Evolutionary conservation across 1,284 basidiomycete species (phyloP).

Genomic region (Thelephora terrestris): DNA sequence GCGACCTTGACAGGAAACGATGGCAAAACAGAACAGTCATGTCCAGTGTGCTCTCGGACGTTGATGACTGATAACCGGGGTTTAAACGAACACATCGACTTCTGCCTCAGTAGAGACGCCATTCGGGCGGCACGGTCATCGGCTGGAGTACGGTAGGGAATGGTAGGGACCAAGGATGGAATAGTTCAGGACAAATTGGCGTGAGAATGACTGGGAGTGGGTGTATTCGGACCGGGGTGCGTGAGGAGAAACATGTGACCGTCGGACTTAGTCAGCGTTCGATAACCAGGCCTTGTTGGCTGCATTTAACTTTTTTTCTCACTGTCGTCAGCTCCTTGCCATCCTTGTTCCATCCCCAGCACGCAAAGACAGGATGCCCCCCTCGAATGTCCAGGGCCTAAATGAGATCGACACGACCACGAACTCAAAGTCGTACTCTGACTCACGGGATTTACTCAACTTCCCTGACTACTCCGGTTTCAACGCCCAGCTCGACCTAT

Average conservation of each 20-base stretch:
- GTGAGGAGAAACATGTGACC: no score
- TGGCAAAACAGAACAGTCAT: constrained; percentile 24
- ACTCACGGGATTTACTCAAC: constrained; percentile 49
- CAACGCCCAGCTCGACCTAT: constrained; percentile 70
- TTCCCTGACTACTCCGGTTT: constrained; percentile 60
- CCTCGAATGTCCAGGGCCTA: constrained; percentile 63
- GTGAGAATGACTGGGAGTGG: not conserved
- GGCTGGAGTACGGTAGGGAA: not conserved
- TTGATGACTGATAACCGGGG: constrained; percentile 54
- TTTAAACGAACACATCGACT: constrained; percentile 68
- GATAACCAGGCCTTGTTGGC: constrained; percentile 1
- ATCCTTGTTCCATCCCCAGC: not conserved
- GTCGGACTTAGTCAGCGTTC: constrained; percentile 3
- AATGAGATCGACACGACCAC: constrained; percentile 56
- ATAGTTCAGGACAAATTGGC: not conserved
- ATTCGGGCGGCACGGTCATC: constrained; percentile 54
- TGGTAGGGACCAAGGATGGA: not conserved
- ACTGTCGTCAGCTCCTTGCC: no score
- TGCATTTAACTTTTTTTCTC: not conserved
- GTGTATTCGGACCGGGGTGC: not conserved
- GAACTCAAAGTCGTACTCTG: constrained; percentile 29
- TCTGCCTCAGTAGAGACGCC: constrained; percentile 60
- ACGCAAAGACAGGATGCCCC: constrained; percentile 31
- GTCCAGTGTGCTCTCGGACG: constrained; percentile 54
- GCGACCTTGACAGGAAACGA: not conserved